Evolutionary conservation across 768 basidiomycete species (phyloP).

Genomic region (Neoboletus magnificus): DNA sequence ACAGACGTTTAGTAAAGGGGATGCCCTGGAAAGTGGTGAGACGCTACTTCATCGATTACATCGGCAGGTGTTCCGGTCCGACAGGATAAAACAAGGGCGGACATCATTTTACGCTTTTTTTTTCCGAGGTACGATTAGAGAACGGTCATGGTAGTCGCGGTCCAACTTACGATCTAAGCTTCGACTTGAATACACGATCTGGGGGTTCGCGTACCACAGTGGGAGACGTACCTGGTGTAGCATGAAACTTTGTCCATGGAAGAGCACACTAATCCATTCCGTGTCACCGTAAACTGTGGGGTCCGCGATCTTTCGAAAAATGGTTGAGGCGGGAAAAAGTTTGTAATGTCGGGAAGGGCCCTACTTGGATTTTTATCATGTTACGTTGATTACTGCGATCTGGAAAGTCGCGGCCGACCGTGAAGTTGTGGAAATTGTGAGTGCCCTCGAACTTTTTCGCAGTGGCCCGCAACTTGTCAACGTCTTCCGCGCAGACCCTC

Average conservation of each 20-base stretch:
- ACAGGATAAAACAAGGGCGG: slow-evolving; percentile 72
- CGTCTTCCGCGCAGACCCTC: slow-evolving; percentile 52
- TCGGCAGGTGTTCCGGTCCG: slow-evolving; percentile 72
- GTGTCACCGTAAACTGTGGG: slow-evolving; percentile 88
- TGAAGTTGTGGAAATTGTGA: slow-evolving; percentile 98
- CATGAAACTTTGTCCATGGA: slow-evolving; percentile 99
- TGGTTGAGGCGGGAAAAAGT: not conserved
- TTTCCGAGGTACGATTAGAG: slow-evolving; percentile 9
- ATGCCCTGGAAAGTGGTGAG: not conserved
- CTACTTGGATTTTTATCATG: slow-evolving; percentile 85
- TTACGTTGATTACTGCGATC: slow-evolving; percentile 82
- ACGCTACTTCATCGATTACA: slow-evolving; percentile 66
- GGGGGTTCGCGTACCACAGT: not conserved
- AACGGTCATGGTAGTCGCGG: not conserved
- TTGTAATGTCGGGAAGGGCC: not conserved
- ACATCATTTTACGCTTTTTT: slow-evolving; percentile 93
- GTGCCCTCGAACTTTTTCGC: slow-evolving; percentile 76
- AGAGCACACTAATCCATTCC: slow-evolving; percentile 91
- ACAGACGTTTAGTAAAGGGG: not conserved
- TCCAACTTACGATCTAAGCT: slow-evolving; percentile 30
- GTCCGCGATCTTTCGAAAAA: slow-evolving; percentile 59
- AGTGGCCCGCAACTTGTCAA: slow-evolving; percentile 54
- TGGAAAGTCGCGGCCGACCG: slow-evolving; percentile 78
- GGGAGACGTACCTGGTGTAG: slow-evolving; percentile 80
- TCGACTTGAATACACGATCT: slow-evolving; percentile 23